Percentiles rank a stretch among this genome's conserved stretches.
These are phyloP conservation scores for Psidium guajava DNA, from an alignment of 345 rosid genomes.

Conservation along the genomic window DNA sequence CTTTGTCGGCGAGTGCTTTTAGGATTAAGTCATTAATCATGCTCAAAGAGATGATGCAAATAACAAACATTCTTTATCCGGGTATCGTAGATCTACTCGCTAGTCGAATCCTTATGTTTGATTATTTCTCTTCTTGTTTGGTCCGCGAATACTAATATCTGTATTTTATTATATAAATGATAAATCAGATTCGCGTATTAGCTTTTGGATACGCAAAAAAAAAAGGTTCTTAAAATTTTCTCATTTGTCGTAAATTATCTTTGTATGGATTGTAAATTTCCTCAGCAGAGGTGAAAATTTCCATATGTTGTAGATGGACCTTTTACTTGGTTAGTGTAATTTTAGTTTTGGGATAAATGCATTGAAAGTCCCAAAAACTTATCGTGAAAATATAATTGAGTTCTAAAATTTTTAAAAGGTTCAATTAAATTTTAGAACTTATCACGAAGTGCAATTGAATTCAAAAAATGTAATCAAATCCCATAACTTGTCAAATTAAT, in stretches of 20 bases:
- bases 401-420: no score
- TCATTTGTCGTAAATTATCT: background rate
- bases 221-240: background rate
- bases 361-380: no score
- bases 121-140: background rate
- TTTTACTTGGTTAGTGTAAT: background rate
- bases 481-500: no score
- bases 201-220: background rate
- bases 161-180: background rate
- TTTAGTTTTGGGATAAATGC: no score
- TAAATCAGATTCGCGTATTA: background rate
- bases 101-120: background rate
- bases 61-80: background rate
- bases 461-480: no score
- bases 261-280: background rate
- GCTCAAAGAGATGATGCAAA: background rate
- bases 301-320: background rate
- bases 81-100: background rate
- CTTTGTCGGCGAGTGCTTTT: background rate
- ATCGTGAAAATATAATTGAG: no score
- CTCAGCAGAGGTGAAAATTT: background rate
- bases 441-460: no score
- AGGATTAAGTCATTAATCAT: background rate
- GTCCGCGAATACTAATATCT: accelerated
- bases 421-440: no score